Base-by-base conservation (phyloP, 495 filamentous ascomycete genomes). In the Penicillium riverlandense region DNA sequence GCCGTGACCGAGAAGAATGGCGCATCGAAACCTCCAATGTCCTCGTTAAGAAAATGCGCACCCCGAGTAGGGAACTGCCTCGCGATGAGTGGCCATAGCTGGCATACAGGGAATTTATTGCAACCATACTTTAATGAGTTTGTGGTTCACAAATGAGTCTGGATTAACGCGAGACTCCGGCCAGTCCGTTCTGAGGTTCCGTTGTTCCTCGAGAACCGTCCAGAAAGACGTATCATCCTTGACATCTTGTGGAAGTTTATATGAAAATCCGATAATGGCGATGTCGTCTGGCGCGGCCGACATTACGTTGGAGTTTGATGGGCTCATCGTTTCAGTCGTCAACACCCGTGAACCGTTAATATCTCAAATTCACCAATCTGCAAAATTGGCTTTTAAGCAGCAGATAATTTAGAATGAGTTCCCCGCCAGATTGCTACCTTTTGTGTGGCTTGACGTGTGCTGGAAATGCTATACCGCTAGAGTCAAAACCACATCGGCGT, bases 1-100 rank as follows among this genome's bases (percentile, higher is more conserved):
- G 70, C 63, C 0, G 61, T 64, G 48, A 81, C 69, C 40, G 63
- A 67, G 61, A 82, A 84, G 43, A 65, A 64, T 8, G 60, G 48
- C 0, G 65, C 61, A 50, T 74, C 70, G 37, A 74, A 76, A 1
- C 33, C 35, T 2, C 40, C 49, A 8, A 63, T 35, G 42, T 70
- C 56, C 12, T 66, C 60, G 2, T 55, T 50, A 16, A 74, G 43
- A 43, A 70, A 71, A 47, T 70, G 54, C 11, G 47, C 58, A 14
- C 54, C 57, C 16, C 34, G 39, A 12, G 28, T 31, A 34, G 22
- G 45, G 2, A 41, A 40, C 43, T 46, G 38, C 27, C 27, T 8
- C 5, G 22, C 9, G 11, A 45, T 45, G 15, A 22, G 22, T 4
- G 22, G 6, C 22, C 22, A 22, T 22, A 22, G 22, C 4, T 22